Evolutionary conservation across 176 grass and related monocot species (phyloP).

Genomic region (Lolium perenne): DNA sequence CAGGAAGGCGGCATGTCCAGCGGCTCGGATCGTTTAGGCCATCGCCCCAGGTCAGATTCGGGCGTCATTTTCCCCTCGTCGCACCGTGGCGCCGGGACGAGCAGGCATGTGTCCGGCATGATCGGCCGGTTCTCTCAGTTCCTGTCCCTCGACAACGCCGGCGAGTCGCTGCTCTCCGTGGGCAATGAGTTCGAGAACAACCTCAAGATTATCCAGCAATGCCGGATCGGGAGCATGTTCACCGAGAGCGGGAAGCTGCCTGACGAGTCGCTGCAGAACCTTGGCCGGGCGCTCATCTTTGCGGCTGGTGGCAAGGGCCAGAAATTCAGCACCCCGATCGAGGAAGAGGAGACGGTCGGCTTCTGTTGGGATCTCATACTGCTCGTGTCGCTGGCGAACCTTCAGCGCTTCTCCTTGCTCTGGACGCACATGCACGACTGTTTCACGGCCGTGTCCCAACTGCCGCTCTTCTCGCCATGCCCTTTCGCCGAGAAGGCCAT

Average conservation of each 20-base stretch:
- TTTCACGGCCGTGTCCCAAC: conserved; percentile 71
- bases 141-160: conserved; percentile 61
- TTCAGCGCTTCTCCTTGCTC: conserved; percentile 66
- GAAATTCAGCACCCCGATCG: conserved; percentile 88
- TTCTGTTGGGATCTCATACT: conserved; percentile 91
- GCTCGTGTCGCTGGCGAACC: conserved; percentile 52
- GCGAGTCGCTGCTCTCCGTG: conserved; percentile 65
- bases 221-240: conserved; percentile 84
- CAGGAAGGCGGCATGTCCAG: conserved; percentile 28
- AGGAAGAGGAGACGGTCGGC: conserved; percentile 83
- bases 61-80: conserved; percentile 77
- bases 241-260: conserved; percentile 76
- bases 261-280: conserved; percentile 80
- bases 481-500: conserved; percentile 94
- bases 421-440: conserved; percentile 81
- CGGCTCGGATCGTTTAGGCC: conserved; percentile 7
- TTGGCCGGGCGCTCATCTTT: conserved; percentile 77
- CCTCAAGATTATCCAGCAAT: conserved; percentile 88
- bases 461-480: conserved; percentile 78
- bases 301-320: conserved; percentile 80
- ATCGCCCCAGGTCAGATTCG: conserved; percentile 52
- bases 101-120: conserved; percentile 74
- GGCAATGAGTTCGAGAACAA: conserved; percentile 92
- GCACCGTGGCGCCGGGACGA: conserved; percentile 55
- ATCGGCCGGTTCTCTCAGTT: conserved; percentile 95